Evolutionary conservation across 345 rosid genomes (phyloP), one percentile per base, ranked within the genome.

Genomic region (Populus davidiana): DNA sequence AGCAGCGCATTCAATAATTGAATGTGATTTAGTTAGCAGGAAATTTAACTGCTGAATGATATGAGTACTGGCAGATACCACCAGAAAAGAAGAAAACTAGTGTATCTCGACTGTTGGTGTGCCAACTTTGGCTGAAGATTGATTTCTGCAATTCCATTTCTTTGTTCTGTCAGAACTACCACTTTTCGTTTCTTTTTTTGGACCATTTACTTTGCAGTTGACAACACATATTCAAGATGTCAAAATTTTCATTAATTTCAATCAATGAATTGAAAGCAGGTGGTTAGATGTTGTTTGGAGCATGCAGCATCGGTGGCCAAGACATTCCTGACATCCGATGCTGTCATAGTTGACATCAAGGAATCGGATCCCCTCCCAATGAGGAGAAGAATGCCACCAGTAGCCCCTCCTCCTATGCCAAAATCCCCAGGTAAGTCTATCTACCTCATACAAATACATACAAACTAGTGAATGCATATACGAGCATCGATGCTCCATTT

Each of bases 271-370:
- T 67, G 44, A 59, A 44, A 17, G 81, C 90, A 94, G 98, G 97
- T 93, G 21, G 94, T 93, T 73, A 87, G 98, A 86, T 95, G 96
- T 79, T 95, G 96, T 81, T 74, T 95, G 87, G 99, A 93, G 91
- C 88, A 95, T 77, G 91, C 99, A 44, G 87, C 98, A 73, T 90
- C 97, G 8, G 98, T 93, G 74, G 99, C 99, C 47, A 92, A 86
- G 83, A 89, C 89, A 75, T 92, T 93, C 79, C 86, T 93, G 70
- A 91, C 89, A 64, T 87, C 92, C 0, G 95, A 93, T 82, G 94
- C 93, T 69, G 96, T 93, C 71, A 90, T 95, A 49, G 93, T 95
- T 27, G 91, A 92, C 71, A 86, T 86, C 29, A 95, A 85, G 82
- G 93, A 88, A 81, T 65, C 77, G 74, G 77, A 64, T 77, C 89